These are phyloP conservation scores for Nakaseomyces delphensis DNA, from an alignment of 1,139 yeast genomes.

Conservation along the genomic window DNA sequence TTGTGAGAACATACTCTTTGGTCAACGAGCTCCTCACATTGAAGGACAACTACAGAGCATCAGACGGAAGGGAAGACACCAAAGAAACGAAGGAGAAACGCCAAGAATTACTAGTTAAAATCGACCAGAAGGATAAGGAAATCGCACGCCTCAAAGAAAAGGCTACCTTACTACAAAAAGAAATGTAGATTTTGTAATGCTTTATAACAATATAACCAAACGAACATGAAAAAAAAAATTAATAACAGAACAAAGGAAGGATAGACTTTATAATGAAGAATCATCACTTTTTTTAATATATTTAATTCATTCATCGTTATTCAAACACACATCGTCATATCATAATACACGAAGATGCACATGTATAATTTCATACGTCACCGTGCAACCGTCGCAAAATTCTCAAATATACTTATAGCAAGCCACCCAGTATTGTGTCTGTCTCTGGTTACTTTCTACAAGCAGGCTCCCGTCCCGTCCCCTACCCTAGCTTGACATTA, in stretches of 20 bases:
- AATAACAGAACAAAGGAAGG: neutral
- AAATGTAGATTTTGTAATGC: too few species aligned
- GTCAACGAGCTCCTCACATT: conserved; percentile 69
- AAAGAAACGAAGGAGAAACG: conserved; percentile 25
- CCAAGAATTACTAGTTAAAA: conserved; percentile 40
- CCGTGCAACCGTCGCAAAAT: too few species aligned
- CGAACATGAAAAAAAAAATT: neutral
- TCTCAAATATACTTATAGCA: neutral
- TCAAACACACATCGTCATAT: too few species aligned
- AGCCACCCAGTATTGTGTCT: too few species aligned
- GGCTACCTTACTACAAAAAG: conserved; percentile 56
- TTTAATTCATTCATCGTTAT: too few species aligned
- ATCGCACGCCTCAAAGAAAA: conserved; percentile 62
- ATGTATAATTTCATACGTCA: neutral
- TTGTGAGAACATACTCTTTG: conserved; percentile 76
- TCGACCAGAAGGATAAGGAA: conserved; percentile 55
- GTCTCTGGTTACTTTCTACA: too few species aligned
- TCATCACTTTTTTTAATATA: too few species aligned
- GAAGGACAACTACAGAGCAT: conserved; percentile 38
- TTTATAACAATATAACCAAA: neutral
- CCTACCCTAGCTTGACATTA: too few species aligned
- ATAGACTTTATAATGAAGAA: neutral
- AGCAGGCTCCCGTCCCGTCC: too few species aligned
- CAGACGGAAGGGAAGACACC: conserved; percentile 36
- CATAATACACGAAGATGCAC: too few species aligned